A percentile compares a stretch with the other conserved stretches of the same genome.
Conservation (phyloP, 108 stramenopile species). For the Conticribra guillardii region DNA sequence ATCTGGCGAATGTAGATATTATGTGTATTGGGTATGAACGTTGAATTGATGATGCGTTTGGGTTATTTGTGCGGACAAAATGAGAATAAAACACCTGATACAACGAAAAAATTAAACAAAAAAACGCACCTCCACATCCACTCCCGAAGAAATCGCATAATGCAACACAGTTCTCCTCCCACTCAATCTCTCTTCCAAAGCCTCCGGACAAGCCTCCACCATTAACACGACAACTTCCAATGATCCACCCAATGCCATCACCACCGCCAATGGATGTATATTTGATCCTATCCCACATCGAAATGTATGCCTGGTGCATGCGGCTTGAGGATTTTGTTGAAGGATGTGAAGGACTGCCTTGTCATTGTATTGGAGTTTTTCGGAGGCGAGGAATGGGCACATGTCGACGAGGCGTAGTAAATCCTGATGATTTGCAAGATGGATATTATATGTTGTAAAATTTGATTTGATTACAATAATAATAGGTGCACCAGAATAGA, state of each 20-base stretch:
- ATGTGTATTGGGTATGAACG: no score
- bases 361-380: slow-evolving; percentile 31
- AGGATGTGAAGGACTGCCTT: slow-evolving; percentile 19
- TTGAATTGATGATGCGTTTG: neutral
- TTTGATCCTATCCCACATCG: slow-evolving; percentile 38
- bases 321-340: slow-evolving; percentile 19
- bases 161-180: slow-evolving; percentile 35
- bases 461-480: no score
- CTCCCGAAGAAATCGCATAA: slow-evolving; percentile 37
- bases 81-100: no score
- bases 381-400: slow-evolving; percentile 42
- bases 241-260: slow-evolving; percentile 39
- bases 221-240: slow-evolving; percentile 24
- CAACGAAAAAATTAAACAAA: no score
- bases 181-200: slow-evolving; percentile 25
- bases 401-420: slow-evolving; percentile 35
- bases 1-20: neutral
- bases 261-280: slow-evolving; percentile 31
- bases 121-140: slow-evolving; percentile 7
- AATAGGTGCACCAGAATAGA: no score
- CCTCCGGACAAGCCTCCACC: slow-evolving; percentile 31
- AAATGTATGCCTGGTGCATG: slow-evolving; percentile 20
- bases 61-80: no score
- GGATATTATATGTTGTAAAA: no score
- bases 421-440: neutral